These are phyloP conservation scores for Blastocystis sp. DNA, from an alignment of 352 stramenopile species.

Conservation along the genomic window DNA sequence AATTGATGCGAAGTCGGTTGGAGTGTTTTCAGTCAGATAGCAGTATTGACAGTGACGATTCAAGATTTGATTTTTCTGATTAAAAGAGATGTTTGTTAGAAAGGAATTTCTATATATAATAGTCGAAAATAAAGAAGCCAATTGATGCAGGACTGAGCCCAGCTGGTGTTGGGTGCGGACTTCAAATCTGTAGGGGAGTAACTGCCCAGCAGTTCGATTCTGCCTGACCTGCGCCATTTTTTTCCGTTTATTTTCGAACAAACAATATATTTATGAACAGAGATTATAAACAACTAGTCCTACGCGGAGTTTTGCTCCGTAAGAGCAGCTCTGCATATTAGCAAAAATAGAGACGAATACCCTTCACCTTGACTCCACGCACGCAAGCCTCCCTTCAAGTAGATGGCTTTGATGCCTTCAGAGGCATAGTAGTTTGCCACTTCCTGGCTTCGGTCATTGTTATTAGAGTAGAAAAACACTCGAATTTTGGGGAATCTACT, in stretches of 20 bases:
- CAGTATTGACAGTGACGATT: conserved; percentile 15
- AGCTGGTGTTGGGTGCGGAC: conserved; percentile 60
- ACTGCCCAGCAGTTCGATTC: conserved; percentile 59
- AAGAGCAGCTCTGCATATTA: background rate
- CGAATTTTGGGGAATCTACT: conserved; percentile 12
- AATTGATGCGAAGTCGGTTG: conserved; percentile 39
- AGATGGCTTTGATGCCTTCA: background rate
- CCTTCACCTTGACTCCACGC: background rate
- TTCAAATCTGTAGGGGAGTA: conserved; percentile 60
- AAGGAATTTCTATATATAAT: background rate
- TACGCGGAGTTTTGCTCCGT: background rate
- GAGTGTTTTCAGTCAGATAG: conserved; percentile 15
- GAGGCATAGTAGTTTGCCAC: background rate
- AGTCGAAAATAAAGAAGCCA: background rate
- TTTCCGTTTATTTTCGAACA: background rate
- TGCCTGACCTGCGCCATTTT: conserved; percentile 60
- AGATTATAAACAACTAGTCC: background rate
- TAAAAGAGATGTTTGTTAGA: conserved; percentile 6
- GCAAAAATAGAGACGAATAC: background rate
- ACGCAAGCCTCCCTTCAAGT: background rate
- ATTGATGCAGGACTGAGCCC: conserved; percentile 52
- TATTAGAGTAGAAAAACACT: conserved; percentile 50
- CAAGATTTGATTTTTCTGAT: conserved; percentile 53
- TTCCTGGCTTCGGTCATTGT: background rate
- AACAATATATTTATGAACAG: background rate